Evolutionary conservation across 768 basidiomycete genomes (phyloP), one percentile per base, ranked within the genome.

Genomic region (Saitozyma sp.): DNA sequence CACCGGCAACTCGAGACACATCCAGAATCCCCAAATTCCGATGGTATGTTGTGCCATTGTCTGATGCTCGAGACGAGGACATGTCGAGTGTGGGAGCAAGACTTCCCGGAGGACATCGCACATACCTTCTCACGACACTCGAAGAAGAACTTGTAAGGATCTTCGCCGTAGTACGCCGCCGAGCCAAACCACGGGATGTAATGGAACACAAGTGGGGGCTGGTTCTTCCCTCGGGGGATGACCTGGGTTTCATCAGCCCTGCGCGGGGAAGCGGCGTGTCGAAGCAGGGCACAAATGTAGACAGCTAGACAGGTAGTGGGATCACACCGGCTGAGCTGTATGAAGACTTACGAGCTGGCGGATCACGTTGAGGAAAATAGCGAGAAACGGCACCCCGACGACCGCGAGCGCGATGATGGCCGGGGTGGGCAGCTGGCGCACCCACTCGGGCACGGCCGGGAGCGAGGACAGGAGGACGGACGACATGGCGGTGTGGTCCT

Each of bases 191-290:
- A 83, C 8, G 96, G 96, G 50, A 98, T 80, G 83, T 88, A 88
- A 78, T 97, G 91, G 82, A 97, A 99, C 17, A 98, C 92, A 48
- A 89, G 82, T 0, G 96, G 96, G 1, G 96, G 96, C 48, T 88
- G 81, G 16, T 86, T 86, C 19, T 86, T 83, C 74, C 87, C 85
- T 62, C 84, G 84, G 9, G 91, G 91, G 42, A 87, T 70, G 57
- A 88, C 65, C 90, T 92, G 43, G 11, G 13, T 40, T 38, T 43
- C 50, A 13, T 19, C 10, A 17, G 38, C 51, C 8, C 11, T 3
- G 13, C 17, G 17, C 38, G 10, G 11, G n/a, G n/a, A 46, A n/a
- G 10, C n/a, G 45, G 11, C n/a, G 11, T 46, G n/a, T 10, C 11
- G n/a, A n/a, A 46, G 10, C 10, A 46, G n/a, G n/a, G 45, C 11